Conservation (phyloP, 805 yeast species). For the Kregervanrija fluxuum region DNA sequence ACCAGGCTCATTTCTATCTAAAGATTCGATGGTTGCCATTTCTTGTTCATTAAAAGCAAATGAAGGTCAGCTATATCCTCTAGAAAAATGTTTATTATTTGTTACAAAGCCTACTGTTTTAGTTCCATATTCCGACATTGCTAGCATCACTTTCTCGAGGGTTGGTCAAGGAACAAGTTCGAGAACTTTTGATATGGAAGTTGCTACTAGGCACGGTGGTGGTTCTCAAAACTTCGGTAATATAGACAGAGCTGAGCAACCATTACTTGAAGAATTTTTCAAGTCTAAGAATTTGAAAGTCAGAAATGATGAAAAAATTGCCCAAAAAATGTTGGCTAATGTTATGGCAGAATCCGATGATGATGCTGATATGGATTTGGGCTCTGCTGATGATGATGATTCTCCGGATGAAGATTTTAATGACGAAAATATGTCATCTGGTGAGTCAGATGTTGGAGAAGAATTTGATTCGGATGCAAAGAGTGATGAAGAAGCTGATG, state of each 20-base stretch:
- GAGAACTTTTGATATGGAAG: slow-evolving; percentile 88
- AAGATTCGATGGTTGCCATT: slow-evolving; percentile 76
- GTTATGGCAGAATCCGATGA: slow-evolving; percentile 60
- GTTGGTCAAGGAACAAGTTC: slow-evolving; percentile 77
- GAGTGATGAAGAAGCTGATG: slow-evolving; percentile 20
- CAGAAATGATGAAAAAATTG: slow-evolving; percentile 84
- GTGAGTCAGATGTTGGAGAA: slow-evolving; percentile 59
- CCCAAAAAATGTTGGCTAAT: slow-evolving; percentile 70
- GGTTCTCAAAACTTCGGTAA: slow-evolving; percentile 81
- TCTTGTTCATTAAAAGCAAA: slow-evolving; percentile 90
- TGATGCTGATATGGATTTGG: slow-evolving; percentile 51
- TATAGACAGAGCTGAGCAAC: slow-evolving; percentile 85
- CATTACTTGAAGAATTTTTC: slow-evolving; percentile 65
- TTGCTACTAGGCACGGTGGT: slow-evolving; percentile 56
- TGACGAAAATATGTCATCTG: slow-evolving; percentile 26
- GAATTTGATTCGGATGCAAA: slow-evolving; percentile 62
- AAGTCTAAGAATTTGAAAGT: slow-evolving; percentile 71
- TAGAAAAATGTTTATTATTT: slow-evolving; percentile 85
- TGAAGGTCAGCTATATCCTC: slow-evolving; percentile 89
- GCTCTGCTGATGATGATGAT: slow-evolving; percentile 76
- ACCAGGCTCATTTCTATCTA: slow-evolving; percentile 76
- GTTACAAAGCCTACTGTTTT: slow-evolving; percentile 91
- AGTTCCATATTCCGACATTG: slow-evolving; percentile 79
- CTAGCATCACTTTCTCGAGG: slow-evolving; percentile 75
- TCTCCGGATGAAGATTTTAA: slow-evolving; percentile 84